Percentiles rank a stretch among this genome's conserved stretches.
Evolutionary conservation across 2,329 filamentous ascomycete genomes (phyloP).

Genomic region (Fusarium circinatum): DNA sequence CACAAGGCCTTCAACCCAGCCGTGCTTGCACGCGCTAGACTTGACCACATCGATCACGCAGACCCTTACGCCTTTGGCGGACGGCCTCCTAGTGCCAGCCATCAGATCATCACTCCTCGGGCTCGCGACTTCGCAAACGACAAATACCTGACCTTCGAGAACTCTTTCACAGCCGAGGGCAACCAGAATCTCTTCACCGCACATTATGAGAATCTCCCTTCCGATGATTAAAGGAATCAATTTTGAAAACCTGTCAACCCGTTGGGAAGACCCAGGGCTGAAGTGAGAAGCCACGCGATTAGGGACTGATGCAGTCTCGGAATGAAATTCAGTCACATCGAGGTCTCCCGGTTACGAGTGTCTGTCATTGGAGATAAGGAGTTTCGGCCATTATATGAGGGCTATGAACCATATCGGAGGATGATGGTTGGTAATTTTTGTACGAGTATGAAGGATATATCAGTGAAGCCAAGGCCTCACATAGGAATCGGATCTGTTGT

Average conservation of each 20-base stretch:
- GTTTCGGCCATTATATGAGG: neutral
- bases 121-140: neutral
- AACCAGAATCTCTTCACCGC: neutral
- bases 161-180: neutral
- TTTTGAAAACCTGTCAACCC: neutral
- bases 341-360: neutral
- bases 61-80: neutral
- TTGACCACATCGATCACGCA: neutral
- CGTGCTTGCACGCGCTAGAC: neutral
- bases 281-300: neutral
- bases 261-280: conserved; percentile 22
- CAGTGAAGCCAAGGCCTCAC: neutral
- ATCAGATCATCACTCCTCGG: neutral
- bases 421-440: neutral
- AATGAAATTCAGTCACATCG: neutral
- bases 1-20: neutral
- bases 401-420: neutral
- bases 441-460: neutral
- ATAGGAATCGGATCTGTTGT: neutral
- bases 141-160: neutral
- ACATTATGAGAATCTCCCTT: neutral
- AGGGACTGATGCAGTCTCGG: neutral
- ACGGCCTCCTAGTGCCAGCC: neutral
- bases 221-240: neutral
- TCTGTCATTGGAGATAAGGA: neutral